Percentiles rank a stretch among this genome's conserved stretches.
These are phyloP conservation scores for Simplicillium sp. DNA, from an alignment of 2,329 filamentous ascomycete genomes.

Conservation along the genomic window DNA sequence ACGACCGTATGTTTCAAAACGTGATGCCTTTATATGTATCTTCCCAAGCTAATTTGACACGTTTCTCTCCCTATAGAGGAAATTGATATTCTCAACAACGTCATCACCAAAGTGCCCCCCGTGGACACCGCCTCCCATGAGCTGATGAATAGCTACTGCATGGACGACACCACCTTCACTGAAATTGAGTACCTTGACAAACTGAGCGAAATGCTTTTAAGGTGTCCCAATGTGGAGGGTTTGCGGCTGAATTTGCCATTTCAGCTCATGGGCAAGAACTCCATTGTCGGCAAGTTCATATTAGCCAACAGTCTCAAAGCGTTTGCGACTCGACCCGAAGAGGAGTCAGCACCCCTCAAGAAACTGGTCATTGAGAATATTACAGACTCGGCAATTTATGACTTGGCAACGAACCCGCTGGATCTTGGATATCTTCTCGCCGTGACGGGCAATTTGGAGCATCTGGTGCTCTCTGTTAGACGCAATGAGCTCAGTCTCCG, in stretches of 20 bases:
- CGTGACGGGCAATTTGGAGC: slow-evolving; percentile 29
- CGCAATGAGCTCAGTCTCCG: slow-evolving; percentile 28
- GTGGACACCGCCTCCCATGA: slow-evolving; percentile 34
- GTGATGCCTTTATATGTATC: not conserved
- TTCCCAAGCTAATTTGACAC: not conserved
- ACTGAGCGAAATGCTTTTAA: slow-evolving; percentile 31
- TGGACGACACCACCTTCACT: slow-evolving; percentile 38
- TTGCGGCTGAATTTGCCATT: slow-evolving; percentile 43
- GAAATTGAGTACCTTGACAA: slow-evolving; percentile 34
- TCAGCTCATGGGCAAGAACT: slow-evolving; percentile 35
- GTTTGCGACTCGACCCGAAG: slow-evolving; percentile 33
- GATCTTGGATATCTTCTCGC: slow-evolving; percentile 39
- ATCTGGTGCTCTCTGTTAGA: slow-evolving; percentile 36
- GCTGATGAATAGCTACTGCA: slow-evolving; percentile 35
- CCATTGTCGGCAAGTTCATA: slow-evolving; percentile 38
- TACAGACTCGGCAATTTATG: slow-evolving; percentile 35
- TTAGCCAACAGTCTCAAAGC: slow-evolving; percentile 42
- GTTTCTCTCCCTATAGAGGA: slow-evolving; percentile 27
- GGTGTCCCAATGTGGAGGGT: slow-evolving; percentile 32
- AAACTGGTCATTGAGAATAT: slow-evolving; percentile 41
- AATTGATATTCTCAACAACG: slow-evolving; percentile 33
- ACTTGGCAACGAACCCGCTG: slow-evolving; percentile 40
- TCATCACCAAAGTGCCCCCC: slow-evolving; percentile 34
- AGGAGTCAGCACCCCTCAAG: slow-evolving; percentile 30
- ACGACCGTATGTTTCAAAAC: slow-evolving; percentile 27